Evolutionary conservation across 306 rosid species (phyloP), one percentile per base, ranked within the genome.

Genomic region (Prunus davidiana): DNA sequence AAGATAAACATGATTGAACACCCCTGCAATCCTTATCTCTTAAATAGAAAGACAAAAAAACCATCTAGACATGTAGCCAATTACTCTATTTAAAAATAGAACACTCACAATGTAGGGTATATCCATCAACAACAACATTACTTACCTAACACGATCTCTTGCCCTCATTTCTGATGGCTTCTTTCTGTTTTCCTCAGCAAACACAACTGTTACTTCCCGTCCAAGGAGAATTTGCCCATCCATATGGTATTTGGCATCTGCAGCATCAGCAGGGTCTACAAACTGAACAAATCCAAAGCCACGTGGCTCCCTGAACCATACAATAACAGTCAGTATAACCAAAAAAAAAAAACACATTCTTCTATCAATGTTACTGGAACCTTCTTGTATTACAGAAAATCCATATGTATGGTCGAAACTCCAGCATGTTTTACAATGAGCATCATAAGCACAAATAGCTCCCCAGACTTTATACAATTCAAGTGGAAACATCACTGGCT

Each of bases 101-200:
- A 64, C 13, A 28, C 7, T 1, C 7, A 13, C 18, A 12, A 3
- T 12, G 54, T 12, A 49, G 54, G 41, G 8, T 34, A 34, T 14
- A 1, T 15, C 14, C 19, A 1, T 49, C 16, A 49, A 49, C 54
- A 45, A 46, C 49, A 20, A n/a, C 10, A 14, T 25, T 56, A 27
- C 89, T 87, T 71, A 87, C 93, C 90, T 77, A 12, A 46, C 24
- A 25, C 82, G 88, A 30, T 91, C 92, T 78, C 92, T 86, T 56
- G 88, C 87, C 79, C 96, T 89, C 98, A 91, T 89, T 86, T 91
- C 96, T 6, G 87, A 78, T 70, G 97, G 96, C 61, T 86, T 90
- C 88, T 92, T 88, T 77, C 93, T 83, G 86, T 90, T 92, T 78
- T 90, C 91, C 81, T 86, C 96, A 3, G 96, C 97, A 84, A 88